Base-by-base conservation (phyloP, 2,329 filamentous ascomycete species). In the Pezicula carpinea region DNA sequence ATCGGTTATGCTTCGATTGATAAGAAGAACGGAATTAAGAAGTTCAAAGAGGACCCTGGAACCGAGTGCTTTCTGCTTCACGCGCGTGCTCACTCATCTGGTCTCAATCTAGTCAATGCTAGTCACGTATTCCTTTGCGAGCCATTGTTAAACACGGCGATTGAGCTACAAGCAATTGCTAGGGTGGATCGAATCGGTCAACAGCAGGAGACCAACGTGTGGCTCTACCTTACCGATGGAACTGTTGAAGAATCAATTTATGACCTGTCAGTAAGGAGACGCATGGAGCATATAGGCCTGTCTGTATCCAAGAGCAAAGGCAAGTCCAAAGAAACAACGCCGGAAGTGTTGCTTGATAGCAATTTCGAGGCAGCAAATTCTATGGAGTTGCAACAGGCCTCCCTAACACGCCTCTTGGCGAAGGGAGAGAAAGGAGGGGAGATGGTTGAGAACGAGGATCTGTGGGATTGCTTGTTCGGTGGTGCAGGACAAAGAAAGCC, bases 181-280 rank as follows among this genome's bases (percentile, higher is more conserved):
- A 85, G 93, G 47, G 91, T 99, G 1, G 90, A 99, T 63, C 82
- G 93, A 31, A 99, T 99, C 53, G 93, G 93, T 0, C 93, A 97
- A 66, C 76, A 84, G 53, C 82, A 87, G 43, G 78, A 87, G 54
- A 99, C 93, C 0, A 96, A 89, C 0, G 90, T 97, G 1, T 97
- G 91, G 87, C 85, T 96, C 66, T 97, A 97, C 64, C 76, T 97
- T 2, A 80, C 96, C n/a, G 82, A 85, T 14, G 88, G 87, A 43
- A 95, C 92, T 0, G 89, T 97, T 0, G 93, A 99, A 62, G 86
- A 95, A 68, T 86, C 86, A 2, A 95, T 97, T 52, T 90, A 97
- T 67, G 82, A 91, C 49, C 78, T 96, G 29, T 93, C 89, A 0
- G 89, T 95, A 1, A 75, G 77, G 50, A 77, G 90, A 22, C 82